Evolutionary conservation across 495 filamentous ascomycete species (phyloP), one percentile per base, ranked within the genome.

Genomic region (Aspergillus egyptiacus): DNA sequence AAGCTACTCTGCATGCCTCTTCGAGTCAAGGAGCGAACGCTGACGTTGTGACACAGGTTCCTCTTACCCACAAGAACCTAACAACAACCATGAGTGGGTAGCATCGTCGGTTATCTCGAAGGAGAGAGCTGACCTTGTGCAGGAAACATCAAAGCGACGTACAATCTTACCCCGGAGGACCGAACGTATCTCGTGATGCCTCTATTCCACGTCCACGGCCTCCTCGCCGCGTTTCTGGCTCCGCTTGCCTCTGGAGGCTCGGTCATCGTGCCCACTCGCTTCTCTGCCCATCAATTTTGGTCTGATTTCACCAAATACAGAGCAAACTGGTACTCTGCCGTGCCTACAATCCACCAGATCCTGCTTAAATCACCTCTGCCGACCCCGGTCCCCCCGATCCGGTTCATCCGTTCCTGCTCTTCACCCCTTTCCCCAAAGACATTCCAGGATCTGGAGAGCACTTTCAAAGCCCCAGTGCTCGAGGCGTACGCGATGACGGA

Each of bases 401-500:
- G 88, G 45, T 91, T 94, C 72, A 89, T 94, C 62, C 78, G 88
- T 40, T 91, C 87, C 2, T 91, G 88, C 70, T 90, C 86, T 25
- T 87, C 84, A 6, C 87, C 87, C 0, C 69, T 91, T 15, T 84
- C 85, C 0, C 88, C 88, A 0, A 84, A 84, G 40, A 80, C 77
- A 39, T 89, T 91, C 68, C 72, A 88, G 51, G 77, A 83, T 35
- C 76, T 91, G 3, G 87, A 91, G 54, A 66, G 76, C 43, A 70
- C 79, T 5, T 84, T 87, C 67, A 70, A 79, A 24, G 85, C 88
- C 1, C 88, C 88, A 3, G 88, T 94, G 3, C 74, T 94, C 8
- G 88, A 94, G 64, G 87, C 87, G 10, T 94, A 94, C 64, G 88
- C 88, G 48, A 94, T 94, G 88, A 94, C 88, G 22, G 88, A 94